A percentile compares a stretch with the other conserved stretches of the same genome.
These are phyloP conservation scores for Mucuna pruriens DNA, from an alignment of 306 rosid species.

Conservation along the genomic window DNA sequence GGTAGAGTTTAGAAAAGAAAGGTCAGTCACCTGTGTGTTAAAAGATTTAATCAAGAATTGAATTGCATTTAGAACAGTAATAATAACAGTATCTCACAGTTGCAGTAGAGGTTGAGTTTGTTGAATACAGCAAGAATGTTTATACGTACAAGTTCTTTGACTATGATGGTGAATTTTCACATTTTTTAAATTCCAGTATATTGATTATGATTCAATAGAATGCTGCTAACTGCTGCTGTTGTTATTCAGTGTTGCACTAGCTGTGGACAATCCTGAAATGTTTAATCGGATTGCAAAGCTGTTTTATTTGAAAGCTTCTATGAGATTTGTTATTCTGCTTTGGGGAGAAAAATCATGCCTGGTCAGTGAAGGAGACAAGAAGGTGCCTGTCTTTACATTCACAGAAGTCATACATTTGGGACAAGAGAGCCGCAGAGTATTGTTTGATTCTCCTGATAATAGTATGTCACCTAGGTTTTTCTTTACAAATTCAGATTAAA, in stretches of 20 bases:
- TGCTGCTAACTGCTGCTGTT: conserved; percentile 28
- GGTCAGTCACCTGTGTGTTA: background rate
- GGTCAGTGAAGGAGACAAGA: conserved; percentile 48
- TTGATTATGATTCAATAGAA: conserved; percentile 28
- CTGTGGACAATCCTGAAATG: conserved; percentile 83
- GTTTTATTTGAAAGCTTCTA: conserved; percentile 60
- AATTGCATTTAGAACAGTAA: background rate
- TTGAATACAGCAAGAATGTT: background rate
- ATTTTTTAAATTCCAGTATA: conserved; percentile 17
- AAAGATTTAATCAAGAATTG: background rate
- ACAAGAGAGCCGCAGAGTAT: conserved; percentile 58
- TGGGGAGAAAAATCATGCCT: conserved; percentile 90
- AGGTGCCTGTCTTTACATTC: conserved; percentile 63
- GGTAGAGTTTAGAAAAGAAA: conserved; percentile 12
- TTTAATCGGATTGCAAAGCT: conserved; percentile 68
- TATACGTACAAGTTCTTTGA: background rate
- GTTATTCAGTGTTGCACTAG: conserved; percentile 77
- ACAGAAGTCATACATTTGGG: conserved; percentile 71
- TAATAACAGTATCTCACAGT: background rate
- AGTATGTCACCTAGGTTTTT: conserved; percentile 57
- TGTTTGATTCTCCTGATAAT: conserved; percentile 51
- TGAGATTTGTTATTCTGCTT: conserved; percentile 79
- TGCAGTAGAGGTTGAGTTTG: conserved; percentile 11
- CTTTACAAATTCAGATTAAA: conserved; percentile 6
- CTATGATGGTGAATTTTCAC: conserved; percentile 7